These are phyloP conservation scores for Penicillium sp. DNA, from an alignment of 2,329 filamentous ascomycete species.

Conservation along the genomic window DNA sequence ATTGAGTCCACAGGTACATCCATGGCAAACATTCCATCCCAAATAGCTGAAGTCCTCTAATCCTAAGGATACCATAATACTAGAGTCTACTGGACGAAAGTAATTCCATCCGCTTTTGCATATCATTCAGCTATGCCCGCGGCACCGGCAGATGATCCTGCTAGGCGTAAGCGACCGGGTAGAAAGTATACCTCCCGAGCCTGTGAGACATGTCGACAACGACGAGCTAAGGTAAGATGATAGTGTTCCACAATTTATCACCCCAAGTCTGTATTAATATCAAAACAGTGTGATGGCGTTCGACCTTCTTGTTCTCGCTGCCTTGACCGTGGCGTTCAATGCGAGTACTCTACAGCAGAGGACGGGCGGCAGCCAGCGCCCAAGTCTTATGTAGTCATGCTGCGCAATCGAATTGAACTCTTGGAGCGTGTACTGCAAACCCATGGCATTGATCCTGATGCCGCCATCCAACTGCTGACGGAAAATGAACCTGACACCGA, in stretches of 20 bases:
- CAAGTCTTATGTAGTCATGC: conserved; percentile 38
- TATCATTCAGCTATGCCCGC: conserved; percentile 4
- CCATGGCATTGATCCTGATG: conserved; percentile 34
- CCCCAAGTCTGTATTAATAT: neutral
- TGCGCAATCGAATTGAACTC: conserved; percentile 35
- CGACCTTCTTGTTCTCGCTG: conserved; percentile 38
- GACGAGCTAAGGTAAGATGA: conserved; percentile 36
- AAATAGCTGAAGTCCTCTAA: neutral
- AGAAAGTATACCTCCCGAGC: conserved; percentile 34
- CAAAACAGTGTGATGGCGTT: conserved; percentile 34
- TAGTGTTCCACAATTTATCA: neutral
- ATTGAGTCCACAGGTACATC: neutral
- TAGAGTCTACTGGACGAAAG: neutral
- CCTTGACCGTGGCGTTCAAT: conserved; percentile 30
- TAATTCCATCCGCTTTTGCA: neutral
- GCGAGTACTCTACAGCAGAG: conserved; percentile 33
- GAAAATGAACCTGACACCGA: conserved; percentile 2
- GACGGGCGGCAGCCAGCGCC: conserved; percentile 39
- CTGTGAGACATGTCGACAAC: conserved; percentile 41
- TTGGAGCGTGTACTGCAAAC: conserved; percentile 33
- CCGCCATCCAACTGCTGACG: conserved; percentile 20
- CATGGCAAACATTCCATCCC: neutral
- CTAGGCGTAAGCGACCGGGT: conserved; percentile 16
- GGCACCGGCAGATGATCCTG: conserved; percentile 14
- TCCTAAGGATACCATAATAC: neutral